These are phyloP conservation scores for Colletotrichum liriopes DNA, from an alignment of 2,329 filamentous ascomycete species.

Conservation along the genomic window DNA sequence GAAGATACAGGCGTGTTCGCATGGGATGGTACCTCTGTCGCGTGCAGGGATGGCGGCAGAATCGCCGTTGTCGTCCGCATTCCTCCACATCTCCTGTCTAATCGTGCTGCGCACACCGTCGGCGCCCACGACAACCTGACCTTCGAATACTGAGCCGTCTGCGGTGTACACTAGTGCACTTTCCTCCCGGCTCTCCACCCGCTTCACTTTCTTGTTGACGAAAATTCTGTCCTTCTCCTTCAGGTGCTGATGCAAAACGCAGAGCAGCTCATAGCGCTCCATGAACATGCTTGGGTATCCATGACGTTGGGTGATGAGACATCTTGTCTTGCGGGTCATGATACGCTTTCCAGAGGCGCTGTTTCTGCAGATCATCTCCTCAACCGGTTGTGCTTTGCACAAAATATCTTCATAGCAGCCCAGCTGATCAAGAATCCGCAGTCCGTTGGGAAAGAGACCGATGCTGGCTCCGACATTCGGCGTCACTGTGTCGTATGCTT, in stretches of 20 bases:
- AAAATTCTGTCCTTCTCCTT: slow-evolving; percentile 48
- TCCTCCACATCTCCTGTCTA: slow-evolving; percentile 50
- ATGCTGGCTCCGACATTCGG: slow-evolving; percentile 65
- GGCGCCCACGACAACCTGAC: slow-evolving; percentile 56
- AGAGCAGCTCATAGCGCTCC: slow-evolving; percentile 54
- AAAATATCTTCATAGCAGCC: slow-evolving; percentile 51
- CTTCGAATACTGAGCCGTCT: slow-evolving; percentile 50
- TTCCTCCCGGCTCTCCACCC: slow-evolving; percentile 33
- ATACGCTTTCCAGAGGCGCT: slow-evolving; percentile 27
- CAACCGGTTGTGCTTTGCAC: slow-evolving; percentile 12
- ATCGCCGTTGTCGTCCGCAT: slow-evolving; percentile 31
- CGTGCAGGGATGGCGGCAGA: slow-evolving; percentile 28
- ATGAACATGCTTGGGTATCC: slow-evolving; percentile 54
- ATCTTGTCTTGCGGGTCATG: slow-evolving; percentile 19
- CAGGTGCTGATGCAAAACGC: slow-evolving; percentile 53
- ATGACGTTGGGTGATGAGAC: slow-evolving; percentile 41
- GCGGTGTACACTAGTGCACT: slow-evolving; percentile 50
- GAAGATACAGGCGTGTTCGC: slow-evolving; percentile 40
- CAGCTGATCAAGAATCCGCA: slow-evolving; percentile 66
- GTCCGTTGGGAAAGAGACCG: slow-evolving; percentile 59
- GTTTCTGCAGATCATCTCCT: slow-evolving; percentile 16
- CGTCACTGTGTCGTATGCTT: slow-evolving; percentile 58
- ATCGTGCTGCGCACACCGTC: slow-evolving; percentile 59
- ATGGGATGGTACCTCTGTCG: slow-evolving; percentile 25
- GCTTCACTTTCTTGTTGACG: slow-evolving; percentile 37